These are phyloP conservation scores for Hygrophila difformis DNA, from an alignment of 257 asterid species.

Conservation along the genomic window DNA sequence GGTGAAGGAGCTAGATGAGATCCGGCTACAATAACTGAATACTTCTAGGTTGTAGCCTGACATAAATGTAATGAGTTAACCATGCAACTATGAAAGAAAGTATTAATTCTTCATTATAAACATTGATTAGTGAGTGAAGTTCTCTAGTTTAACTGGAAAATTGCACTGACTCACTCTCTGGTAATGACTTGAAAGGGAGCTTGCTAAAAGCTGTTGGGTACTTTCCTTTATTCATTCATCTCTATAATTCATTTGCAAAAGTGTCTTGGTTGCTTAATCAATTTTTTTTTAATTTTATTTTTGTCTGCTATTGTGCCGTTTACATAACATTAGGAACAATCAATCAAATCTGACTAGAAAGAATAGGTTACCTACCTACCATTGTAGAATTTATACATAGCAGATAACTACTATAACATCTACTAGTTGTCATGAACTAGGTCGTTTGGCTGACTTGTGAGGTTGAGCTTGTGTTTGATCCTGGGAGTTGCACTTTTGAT, in stretches of 20 bases:
- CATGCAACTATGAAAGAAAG: neutral
- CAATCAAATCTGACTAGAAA: neutral
- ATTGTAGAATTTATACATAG: neutral
- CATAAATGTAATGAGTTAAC: neutral
- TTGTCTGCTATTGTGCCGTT: neutral
- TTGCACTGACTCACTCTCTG: neutral
- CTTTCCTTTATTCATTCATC: neutral
- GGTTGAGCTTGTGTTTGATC: no score
- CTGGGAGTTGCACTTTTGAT: no score
- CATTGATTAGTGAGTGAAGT: no score
- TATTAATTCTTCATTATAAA: no score
- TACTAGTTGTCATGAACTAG: neutral
- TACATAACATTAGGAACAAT: neutral
- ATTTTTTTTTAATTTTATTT: neutral
- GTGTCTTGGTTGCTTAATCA: neutral
- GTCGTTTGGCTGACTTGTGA: no score
- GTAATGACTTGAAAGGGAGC: neutral
- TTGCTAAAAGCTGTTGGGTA: neutral
- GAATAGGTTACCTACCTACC: neutral
- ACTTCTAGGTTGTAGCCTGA: neutral
- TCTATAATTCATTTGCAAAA: neutral
- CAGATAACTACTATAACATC: no score
- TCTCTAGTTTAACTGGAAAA: no score
- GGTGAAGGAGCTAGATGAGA: neutral
- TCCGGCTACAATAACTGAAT: neutral